Evolutionary conservation across 2,329 filamentous ascomycete species (phyloP), one percentile per base, ranked within the genome.

Genomic region (Cadophora sp.): DNA sequence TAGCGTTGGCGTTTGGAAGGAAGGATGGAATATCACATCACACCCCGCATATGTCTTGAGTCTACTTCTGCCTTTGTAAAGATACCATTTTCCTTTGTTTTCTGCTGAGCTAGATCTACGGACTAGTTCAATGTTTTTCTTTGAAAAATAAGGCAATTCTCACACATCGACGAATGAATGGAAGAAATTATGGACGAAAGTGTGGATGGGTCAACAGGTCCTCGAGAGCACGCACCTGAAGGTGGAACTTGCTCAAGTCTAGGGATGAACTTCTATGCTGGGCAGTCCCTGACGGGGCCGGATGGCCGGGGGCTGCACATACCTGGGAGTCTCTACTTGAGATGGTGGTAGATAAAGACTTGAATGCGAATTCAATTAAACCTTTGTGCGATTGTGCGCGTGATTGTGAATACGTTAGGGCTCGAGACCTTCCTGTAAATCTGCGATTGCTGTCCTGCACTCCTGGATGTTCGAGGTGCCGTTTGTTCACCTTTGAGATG

Each of bases 31-130:
- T 24, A 8, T 19, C 16, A 24, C 14, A 34, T 43, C 53, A 58
- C 53, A 55, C 11, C 19, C 16, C 19, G 50, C 50, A 43, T 43
- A 8, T 24, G 26, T 34, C 3, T 58, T 29, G 31, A 34, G 31
- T 37, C 37, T 34, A 19, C 31, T 19, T 58, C n/a, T 58, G 53
- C 29, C 53, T 58, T 24, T 58, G 53, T 58, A 58, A 34, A 22
- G n/a, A 34, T 58, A 58, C 29, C 29, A 37, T 11, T 27, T 31
- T 14, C 19, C 7, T 22, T 56, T 56, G 4, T 11, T 56, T 22
- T 37, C 27, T 34, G 3, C 31, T 8, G 4, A 16, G 14, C 29
- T 29, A 7, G 14, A 11, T 37, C 29, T 37, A 24, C 53, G 53
- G 53, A 37, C 53, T 34, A 19, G 9, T 43, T 43, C 14, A 14